phyloP scores from a whole-genome alignment of 805 yeast genomes.

The Barnettozyma pratensis region DNA sequence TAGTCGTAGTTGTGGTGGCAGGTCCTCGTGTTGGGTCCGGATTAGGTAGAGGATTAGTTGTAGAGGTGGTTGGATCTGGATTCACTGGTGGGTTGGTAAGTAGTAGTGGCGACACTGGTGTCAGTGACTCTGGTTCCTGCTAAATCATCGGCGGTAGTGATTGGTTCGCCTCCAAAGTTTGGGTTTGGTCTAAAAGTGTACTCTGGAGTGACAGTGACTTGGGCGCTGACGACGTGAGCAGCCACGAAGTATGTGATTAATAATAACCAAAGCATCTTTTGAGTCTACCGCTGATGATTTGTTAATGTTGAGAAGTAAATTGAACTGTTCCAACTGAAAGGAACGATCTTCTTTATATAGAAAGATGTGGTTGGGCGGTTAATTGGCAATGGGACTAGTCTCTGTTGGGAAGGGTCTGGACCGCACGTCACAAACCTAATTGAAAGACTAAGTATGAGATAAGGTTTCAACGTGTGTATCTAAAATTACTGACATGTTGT shows the following conservation, averaged over 20 bases:
- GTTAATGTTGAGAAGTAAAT: no score
- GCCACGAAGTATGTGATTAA: background rate
- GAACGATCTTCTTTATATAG: no score
- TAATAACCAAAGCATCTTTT: background rate
- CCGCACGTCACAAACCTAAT: no score
- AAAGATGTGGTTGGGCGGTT: no score
- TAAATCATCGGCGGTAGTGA: conserved; percentile 16
- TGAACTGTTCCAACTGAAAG: no score
- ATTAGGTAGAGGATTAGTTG: conserved; percentile 10
- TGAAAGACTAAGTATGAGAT: no score
- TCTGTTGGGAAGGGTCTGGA: no score
- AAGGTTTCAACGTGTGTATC: no score
- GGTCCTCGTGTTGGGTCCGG: no score
- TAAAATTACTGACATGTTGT: no score
- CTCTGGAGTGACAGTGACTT: conserved; percentile 9
- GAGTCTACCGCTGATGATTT: no score
- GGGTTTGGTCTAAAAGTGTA: conserved; percentile 17
- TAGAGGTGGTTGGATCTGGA: conserved; percentile 10
- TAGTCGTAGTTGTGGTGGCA: background rate
- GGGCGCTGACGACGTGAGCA: background rate
- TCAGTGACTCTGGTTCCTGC: conserved; percentile 17
- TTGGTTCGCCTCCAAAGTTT: conserved; percentile 14
- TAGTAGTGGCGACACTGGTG: conserved; percentile 11
- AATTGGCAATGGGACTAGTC: no score
- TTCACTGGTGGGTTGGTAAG: conserved; percentile 12